Base-by-base conservation (phyloP, 1,284 basidiomycete species). In the Apiotrichum gracile region DNA sequence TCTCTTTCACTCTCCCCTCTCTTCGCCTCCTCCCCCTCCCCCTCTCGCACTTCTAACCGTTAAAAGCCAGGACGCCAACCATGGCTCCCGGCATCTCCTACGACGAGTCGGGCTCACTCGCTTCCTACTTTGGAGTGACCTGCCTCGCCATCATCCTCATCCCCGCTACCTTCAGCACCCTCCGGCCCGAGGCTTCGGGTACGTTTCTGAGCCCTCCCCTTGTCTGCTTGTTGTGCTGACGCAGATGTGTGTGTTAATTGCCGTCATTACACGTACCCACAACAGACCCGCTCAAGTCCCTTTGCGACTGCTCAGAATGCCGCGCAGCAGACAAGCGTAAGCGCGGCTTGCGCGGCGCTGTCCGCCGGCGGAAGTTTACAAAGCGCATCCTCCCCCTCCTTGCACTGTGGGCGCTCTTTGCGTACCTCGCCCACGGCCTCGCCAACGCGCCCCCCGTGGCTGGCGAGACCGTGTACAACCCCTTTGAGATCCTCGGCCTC, bases 401-500 rank as follows among this genome's bases (percentile, higher is more conserved):
- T 26, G 71, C 79, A 17, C 91, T 91, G 50, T 97, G 92, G 92
- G 76, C 79, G 4, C 59, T 83, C 4, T 83, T 92, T 51, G 85
- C 77, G 13, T 85, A 81, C 67, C 76, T 94, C 47, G 81, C 78
- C 9, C 85, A 85, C 73, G 81, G 82, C 67, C 83, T 85, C 48
- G 78, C 82, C n/a, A 79, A 79, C 12, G 66, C 60, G 76, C 82
- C 58, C 77, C 80, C 62, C 60, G 78, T 61, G 38, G 59, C 67
- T 38, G 85, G 87, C 41, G 84, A 78, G 74, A 85, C 83, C 58
- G 75, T 92, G 5, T 99, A 97, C 73, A 84, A 98, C 72, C 96
- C 96, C 1, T 98, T 94, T 65, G 85, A 91, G 66, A 94, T 98
- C 65, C 81, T 99, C 26, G 92, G 88, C 24, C 83, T 99, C 57